Conservation (phyloP, 2,329 filamentous ascomycete genomes). For the Diaporthe vexans region DNA sequence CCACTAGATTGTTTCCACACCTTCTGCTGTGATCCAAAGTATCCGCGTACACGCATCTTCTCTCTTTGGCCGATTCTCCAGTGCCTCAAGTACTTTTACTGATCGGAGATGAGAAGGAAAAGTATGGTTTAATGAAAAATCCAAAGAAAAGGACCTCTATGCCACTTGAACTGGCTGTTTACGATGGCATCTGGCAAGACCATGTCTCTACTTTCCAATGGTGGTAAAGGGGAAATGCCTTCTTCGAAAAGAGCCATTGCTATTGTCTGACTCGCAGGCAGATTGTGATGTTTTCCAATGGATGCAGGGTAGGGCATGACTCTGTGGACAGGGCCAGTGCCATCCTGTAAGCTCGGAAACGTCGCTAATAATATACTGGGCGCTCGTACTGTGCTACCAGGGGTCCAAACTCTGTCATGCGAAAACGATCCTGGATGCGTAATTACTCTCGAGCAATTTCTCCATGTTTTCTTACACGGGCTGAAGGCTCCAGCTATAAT, state of each 20-base stretch:
- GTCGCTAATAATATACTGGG: neutral
- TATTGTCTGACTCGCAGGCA: neutral
- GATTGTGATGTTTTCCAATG: neutral
- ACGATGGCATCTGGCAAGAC: too few species aligned
- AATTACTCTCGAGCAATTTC: neutral
- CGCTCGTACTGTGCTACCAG: constrained; percentile 7
- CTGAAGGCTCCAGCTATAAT: neutral
- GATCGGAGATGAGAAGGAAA: too few species aligned
- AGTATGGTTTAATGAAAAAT: too few species aligned
- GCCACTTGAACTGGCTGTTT: too few species aligned
- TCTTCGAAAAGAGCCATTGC: neutral
- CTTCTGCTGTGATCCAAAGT: too few species aligned
- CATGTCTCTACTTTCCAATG: too few species aligned
- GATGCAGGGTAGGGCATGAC: neutral
- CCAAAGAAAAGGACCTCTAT: too few species aligned
- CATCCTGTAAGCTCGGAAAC: neutral
- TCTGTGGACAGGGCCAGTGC: neutral
- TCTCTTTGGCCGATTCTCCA: too few species aligned
- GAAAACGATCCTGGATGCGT: neutral
- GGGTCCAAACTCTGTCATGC: neutral
- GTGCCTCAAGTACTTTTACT: too few species aligned
- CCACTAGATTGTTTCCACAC: too few species aligned
- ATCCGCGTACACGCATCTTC: too few species aligned
- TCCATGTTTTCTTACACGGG: too few species aligned
- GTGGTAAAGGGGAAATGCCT: neutral